Evolutionary conservation across 2,329 filamentous ascomycete species (phyloP).

Genomic region (Fusarium brachygibbosum): DNA sequence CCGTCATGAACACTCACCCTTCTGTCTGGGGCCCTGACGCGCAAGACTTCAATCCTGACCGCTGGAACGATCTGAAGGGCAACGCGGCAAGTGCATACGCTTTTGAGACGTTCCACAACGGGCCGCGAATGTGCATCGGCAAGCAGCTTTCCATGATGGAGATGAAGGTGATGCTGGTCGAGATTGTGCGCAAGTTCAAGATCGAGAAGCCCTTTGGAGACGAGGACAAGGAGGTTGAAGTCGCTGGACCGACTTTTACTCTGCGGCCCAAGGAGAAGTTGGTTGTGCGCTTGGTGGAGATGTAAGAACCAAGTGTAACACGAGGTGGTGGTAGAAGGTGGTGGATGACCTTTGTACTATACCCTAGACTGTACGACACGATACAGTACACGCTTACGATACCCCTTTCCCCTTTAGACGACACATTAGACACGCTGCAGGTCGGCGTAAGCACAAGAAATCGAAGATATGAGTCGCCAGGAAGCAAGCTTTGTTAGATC

Average conservation of each 20-base stretch:
- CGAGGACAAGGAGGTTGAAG: slow-evolving; percentile 38
- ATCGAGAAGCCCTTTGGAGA: slow-evolving; percentile 44
- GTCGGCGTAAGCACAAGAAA: not conserved
- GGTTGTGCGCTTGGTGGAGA: slow-evolving; percentile 39
- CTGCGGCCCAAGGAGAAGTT: slow-evolving; percentile 49
- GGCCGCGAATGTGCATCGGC: slow-evolving; percentile 57
- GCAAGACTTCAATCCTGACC: slow-evolving; percentile 54
- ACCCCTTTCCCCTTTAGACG: not conserved
- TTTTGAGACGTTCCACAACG: slow-evolving; percentile 55
- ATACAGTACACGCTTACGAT: slow-evolving; percentile 3
- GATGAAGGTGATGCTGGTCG: slow-evolving; percentile 55
- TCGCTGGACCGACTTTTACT: slow-evolving; percentile 46
- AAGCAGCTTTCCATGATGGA: slow-evolving; percentile 54
- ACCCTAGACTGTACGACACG: not conserved
- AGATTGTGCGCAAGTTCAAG: slow-evolving; percentile 51
- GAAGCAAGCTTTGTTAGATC: not conserved
- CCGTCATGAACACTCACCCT: slow-evolving; percentile 54
- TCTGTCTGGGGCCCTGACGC: slow-evolving; percentile 56
- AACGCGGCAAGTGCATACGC: slow-evolving; percentile 49
- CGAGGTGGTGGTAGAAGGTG: not conserved
- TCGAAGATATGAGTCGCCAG: not conserved
- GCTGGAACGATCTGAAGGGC: slow-evolving; percentile 53
- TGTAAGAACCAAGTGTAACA: slow-evolving; percentile 6
- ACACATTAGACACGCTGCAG: not conserved
- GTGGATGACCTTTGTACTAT: not conserved